Evolutionary conservation across 441 rosid genomes (phyloP), one percentile per base, ranked within the genome.

Genomic region (Macaranga tanarius): DNA sequence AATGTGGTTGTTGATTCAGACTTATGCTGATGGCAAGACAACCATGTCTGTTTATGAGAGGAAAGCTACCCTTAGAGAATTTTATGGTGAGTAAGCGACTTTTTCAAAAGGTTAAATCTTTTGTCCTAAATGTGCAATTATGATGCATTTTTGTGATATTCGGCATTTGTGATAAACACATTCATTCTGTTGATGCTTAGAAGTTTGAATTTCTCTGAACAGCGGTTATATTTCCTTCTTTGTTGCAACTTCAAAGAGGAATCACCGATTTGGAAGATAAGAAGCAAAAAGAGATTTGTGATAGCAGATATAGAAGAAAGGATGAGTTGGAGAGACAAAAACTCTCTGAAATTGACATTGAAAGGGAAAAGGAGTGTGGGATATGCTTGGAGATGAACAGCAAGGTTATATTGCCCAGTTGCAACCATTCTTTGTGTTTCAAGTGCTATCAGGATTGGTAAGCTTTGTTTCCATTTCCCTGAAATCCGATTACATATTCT

Each of bases 361-460:
- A 92, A 76, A 76, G 91, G 69, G 99, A 94, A 85, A 88, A 88
- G 47, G 97, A 94, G 77, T 94, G 99, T 64, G 95, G 92, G 48
- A 94, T 94, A 77, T 94, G 97, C 76, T 73, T 94, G 89, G 99
- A 89, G 89, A 74, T 83, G 72, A 86, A 77, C 69, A 66, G 76
- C 79, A 86, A 81, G 86, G 85, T 92, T 8, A 95, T 90, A 13
- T 76, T 94, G 65, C 99, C 97, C 13, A 86, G 86, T 70, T 92
- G 99, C 86, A 79, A 80, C 64, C 99, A 94, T 82, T 84, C 92
- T 61, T 50, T 94, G 50, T 94, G 99, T 77, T 79, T 89, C 80
- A 88, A 83, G 60, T 94, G 99, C 80, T 92, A 84, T 60, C 87
- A 65, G 8, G 86, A 86, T 73, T 94, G 99, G 99, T 94, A 79